These are phyloP conservation scores for Syncephalastrum monosporum DNA, from an alignment of 371 early-diverging fungal species.

Conservation along the genomic window DNA sequence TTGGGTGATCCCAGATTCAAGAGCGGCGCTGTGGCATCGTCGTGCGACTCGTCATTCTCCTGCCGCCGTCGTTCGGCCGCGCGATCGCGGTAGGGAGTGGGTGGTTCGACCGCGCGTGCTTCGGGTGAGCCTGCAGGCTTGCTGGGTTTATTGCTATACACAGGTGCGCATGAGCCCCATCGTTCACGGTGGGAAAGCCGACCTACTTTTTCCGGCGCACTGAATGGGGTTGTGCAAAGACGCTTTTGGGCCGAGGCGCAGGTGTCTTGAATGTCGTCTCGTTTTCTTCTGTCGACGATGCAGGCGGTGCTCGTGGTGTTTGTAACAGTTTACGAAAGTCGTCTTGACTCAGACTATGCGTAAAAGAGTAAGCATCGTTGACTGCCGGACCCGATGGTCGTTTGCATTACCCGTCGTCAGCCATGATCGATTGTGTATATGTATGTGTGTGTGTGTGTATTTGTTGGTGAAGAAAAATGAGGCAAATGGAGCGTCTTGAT, in stretches of 20 bases:
- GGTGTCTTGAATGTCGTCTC: slow-evolving; percentile 40
- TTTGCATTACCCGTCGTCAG: no score
- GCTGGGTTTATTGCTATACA: neutral
- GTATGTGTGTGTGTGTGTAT: no score
- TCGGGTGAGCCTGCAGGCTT: neutral
- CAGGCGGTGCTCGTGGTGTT: slow-evolving; percentile 62
- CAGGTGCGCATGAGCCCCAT: no score
- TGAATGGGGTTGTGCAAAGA: slow-evolving; percentile 48
- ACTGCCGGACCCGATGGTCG: no score
- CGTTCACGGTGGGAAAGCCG: neutral
- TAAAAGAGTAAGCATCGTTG: neutral
- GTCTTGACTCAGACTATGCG: slow-evolving; percentile 65
- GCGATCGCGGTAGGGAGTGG: slow-evolving; percentile 76
- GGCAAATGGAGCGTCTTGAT: neutral
- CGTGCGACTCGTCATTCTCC: slow-evolving; percentile 42
- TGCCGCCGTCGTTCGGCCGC: slow-evolving; percentile 85
- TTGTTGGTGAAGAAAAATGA: neutral
- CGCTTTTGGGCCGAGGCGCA: slow-evolving; percentile 34
- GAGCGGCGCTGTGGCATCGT: slow-evolving; percentile 22
- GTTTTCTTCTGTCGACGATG: slow-evolving; percentile 11
- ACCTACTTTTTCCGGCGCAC: slow-evolving; percentile 43
- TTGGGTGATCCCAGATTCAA: neutral
- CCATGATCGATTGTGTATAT: no score
- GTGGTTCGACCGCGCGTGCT: slow-evolving; percentile 2
- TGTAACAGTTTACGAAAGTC: slow-evolving; percentile 79